Evolutionary conservation across 2,329 filamentous ascomycete genomes (phyloP).

Genomic region (Thelonectria blattea): DNA sequence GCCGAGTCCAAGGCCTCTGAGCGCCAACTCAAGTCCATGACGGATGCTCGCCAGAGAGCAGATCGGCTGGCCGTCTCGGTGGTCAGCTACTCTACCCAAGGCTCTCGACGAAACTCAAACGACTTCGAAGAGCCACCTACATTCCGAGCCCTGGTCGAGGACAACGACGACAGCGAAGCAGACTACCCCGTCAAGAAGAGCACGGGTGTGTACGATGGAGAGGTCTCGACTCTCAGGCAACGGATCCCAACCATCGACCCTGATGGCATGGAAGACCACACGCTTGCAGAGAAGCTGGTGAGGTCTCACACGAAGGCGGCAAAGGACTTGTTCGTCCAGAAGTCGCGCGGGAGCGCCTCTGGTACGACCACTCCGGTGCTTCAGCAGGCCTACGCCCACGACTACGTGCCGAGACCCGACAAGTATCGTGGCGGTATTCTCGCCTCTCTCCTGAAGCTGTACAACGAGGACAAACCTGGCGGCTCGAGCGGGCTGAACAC

Average conservation of each 20-base stretch:
- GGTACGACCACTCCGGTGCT: conserved; percentile 47
- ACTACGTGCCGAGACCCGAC: conserved; percentile 69
- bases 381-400: conserved; percentile 56
- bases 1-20: conserved; percentile 47
- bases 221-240: conserved; percentile 35
- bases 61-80: conserved; percentile 48
- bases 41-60: conserved; percentile 48
- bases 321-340: conserved; percentile 42
- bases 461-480: conserved; percentile 56
- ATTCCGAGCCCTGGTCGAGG: conserved; percentile 43
- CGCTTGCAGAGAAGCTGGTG: conserved; percentile 45
- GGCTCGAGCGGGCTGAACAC: conserved; percentile 49
- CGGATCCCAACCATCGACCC: conserved; percentile 26
- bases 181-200: conserved; percentile 29
- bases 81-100: conserved; percentile 46
- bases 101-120: conserved; percentile 45
- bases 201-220: conserved; percentile 20
- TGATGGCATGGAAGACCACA: conserved; percentile 34
- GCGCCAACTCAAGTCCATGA: conserved; percentile 48
- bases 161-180: conserved; percentile 40
- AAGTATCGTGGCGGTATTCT: conserved; percentile 77
- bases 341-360: conserved; percentile 37
- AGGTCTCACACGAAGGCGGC: conserved; percentile 42
- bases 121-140: conserved; percentile 37
- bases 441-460: conserved; percentile 73